Evolutionary conservation across 495 filamentous ascomycete genomes (phyloP).

Genomic region (Margaritispora aquatica): DNA sequence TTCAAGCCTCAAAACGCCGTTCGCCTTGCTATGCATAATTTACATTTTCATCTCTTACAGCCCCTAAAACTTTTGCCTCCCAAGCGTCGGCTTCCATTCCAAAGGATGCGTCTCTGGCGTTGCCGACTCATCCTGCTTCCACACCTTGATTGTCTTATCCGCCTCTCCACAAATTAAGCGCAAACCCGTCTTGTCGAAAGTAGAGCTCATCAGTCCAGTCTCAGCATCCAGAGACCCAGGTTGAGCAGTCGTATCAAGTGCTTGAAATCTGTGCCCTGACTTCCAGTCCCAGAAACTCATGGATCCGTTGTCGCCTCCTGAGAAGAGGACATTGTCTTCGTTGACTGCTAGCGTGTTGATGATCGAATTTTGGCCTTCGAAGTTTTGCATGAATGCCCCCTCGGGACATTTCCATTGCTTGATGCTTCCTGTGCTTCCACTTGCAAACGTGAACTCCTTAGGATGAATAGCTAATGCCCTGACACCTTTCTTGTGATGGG

Average conservation of each 20-base stretch:
- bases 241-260: slow-evolving; percentile 82
- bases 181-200: slow-evolving; percentile 82
- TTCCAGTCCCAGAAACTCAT: slow-evolving; percentile 99
- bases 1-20: slow-evolving; percentile 6
- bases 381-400: slow-evolving; percentile 99
- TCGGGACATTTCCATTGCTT: slow-evolving; percentile 99
- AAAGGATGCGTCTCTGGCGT: slow-evolving; percentile 89
- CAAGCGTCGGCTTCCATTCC: slow-evolving; percentile 85
- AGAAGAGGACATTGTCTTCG: slow-evolving; percentile 91
- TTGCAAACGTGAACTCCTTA: slow-evolving; percentile 93
- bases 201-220: slow-evolving; percentile 86
- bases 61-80: slow-evolving; percentile 51
- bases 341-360: slow-evolving; percentile 94
- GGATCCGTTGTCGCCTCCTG: slow-evolving; percentile 91
- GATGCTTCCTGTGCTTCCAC: slow-evolving; percentile 83
- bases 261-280: slow-evolving; percentile 85
- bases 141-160: slow-evolving; percentile 98
- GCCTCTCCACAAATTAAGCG: slow-evolving; percentile 90
- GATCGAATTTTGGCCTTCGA: slow-evolving; percentile 91
- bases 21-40: slow-evolving; percentile 17
- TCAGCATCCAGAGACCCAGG: slow-evolving; percentile 93
- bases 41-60: not conserved
- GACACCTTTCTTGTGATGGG: slow-evolving; percentile 98
- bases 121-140: slow-evolving; percentile 85
- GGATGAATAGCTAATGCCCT: slow-evolving; percentile 82